Conservation (phyloP, 805 yeast species). For the Lachancea fermentati region DNA sequence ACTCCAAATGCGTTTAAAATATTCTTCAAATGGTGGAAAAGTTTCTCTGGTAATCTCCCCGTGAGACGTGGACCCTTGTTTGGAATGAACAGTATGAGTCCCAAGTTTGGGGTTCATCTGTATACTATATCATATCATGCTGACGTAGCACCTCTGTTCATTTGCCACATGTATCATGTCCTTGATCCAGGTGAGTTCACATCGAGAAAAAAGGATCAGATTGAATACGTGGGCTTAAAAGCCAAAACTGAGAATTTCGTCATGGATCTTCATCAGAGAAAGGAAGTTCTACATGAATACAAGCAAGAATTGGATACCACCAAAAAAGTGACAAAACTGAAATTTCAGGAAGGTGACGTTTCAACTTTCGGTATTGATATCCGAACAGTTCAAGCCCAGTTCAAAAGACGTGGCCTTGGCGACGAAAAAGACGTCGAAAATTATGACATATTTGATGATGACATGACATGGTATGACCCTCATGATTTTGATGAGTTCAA, state of each 20-base stretch:
- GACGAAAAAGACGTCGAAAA: conserved; percentile 16
- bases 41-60: conserved; percentile 79
- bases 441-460: conserved; percentile 46
- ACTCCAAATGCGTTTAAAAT: conserved; percentile 62
- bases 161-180: conserved; percentile 63
- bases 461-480: conserved; percentile 55
- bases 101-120: conserved; percentile 70
- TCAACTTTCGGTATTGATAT: conserved; percentile 52
- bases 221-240: conserved; percentile 66
- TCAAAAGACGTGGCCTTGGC: conserved; percentile 25
- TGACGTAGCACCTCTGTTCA: conserved; percentile 61
- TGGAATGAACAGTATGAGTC: conserved; percentile 46
- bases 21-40: conserved; percentile 81
- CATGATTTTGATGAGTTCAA: conserved; percentile 58
- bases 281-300: conserved; percentile 40
- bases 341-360: conserved; percentile 62
- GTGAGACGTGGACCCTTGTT: conserved; percentile 70
- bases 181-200: conserved; percentile 30
- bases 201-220: conserved; percentile 12
- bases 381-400: conserved; percentile 47
- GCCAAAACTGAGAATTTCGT: conserved; percentile 49
- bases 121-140: conserved; percentile 77
- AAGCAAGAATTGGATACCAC: conserved; percentile 44
- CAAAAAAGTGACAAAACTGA: conserved; percentile 47
- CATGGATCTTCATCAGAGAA: conserved; percentile 64